Evolutionary conservation across 495 filamentous ascomycete genomes (phyloP).

Genomic region (Wilcoxina mikolae): DNA sequence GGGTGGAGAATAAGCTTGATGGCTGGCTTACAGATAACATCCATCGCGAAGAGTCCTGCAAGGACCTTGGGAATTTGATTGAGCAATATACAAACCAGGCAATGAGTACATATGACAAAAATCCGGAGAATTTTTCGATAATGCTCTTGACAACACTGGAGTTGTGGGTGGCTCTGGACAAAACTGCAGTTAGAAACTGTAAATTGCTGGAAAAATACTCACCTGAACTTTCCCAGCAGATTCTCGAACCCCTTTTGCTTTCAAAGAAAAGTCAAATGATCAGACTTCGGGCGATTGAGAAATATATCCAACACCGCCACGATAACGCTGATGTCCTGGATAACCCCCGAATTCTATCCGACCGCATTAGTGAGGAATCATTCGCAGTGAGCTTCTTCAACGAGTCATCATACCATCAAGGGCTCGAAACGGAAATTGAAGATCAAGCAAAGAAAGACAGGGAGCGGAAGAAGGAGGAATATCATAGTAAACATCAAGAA

Average conservation of each 20-base stretch:
- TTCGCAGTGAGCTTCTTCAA: slow-evolving; percentile 45
- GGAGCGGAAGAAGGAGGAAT: slow-evolving; percentile 34
- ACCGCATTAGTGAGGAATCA: slow-evolving; percentile 21
- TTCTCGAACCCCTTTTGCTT: slow-evolving; percentile 39
- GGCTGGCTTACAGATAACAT: slow-evolving; percentile 31
- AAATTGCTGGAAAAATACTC: slow-evolving; percentile 39
- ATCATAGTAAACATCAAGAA: slow-evolving; percentile 24
- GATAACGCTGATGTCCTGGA: slow-evolving; percentile 16
- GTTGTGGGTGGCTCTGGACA: slow-evolving; percentile 49
- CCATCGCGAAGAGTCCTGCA: slow-evolving; percentile 20
- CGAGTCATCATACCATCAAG: slow-evolving; percentile 34
- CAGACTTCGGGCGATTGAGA: slow-evolving; percentile 36
- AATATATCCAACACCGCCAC: slow-evolving; percentile 34
- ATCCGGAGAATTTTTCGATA: slow-evolving; percentile 40
- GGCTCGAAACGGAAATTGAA: slow-evolving; percentile 32
- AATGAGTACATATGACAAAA: slow-evolving; percentile 28
- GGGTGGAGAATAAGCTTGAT: slow-evolving; percentile 31
- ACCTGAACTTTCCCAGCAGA: slow-evolving; percentile 31
- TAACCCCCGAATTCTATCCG: slow-evolving; percentile 30
- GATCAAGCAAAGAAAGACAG: slow-evolving; percentile 24
- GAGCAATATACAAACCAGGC: slow-evolving; percentile 29
- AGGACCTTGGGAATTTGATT: slow-evolving; percentile 26
- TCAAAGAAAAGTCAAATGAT: slow-evolving; percentile 37
- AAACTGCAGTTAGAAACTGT: slow-evolving; percentile 31
- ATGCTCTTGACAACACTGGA: slow-evolving; percentile 49